Conservation (phyloP, 2,329 filamentous ascomycete species). For the Tolypocladium sp. region DNA sequence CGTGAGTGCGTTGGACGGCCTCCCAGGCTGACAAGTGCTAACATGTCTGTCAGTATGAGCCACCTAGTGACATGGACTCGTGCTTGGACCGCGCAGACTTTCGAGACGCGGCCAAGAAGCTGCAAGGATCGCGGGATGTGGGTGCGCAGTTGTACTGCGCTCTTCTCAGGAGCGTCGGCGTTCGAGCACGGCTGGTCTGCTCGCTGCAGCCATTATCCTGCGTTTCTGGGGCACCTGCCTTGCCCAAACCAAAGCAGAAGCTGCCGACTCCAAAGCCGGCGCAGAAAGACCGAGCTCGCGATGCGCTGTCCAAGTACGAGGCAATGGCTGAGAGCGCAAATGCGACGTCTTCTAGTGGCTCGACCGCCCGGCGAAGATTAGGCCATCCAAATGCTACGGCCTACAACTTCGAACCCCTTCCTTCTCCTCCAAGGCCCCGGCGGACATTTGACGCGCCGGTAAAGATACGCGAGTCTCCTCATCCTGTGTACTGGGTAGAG, state of each 20-base stretch:
- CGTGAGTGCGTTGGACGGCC: slow-evolving; percentile 26
- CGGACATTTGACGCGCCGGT: slow-evolving; percentile 24
- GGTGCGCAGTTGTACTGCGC: slow-evolving; percentile 89
- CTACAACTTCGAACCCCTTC: slow-evolving; percentile 37
- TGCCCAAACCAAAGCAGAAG: slow-evolving; percentile 29
- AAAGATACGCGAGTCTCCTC: slow-evolving; percentile 58
- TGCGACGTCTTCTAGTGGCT: slow-evolving; percentile 16
- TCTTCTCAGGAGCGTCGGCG: slow-evolving; percentile 70
- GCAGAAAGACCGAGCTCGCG: slow-evolving; percentile 20
- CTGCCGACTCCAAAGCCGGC: slow-evolving; percentile 19
- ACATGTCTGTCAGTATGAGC: slow-evolving; percentile 35
- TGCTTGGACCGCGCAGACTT: slow-evolving; percentile 68
- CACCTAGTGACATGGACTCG: slow-evolving; percentile 56
- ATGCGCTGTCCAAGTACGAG: slow-evolving; percentile 14
- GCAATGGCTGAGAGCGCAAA: slow-evolving; percentile 29
- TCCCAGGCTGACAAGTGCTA: slow-evolving; percentile 5
- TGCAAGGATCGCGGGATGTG: slow-evolving; percentile 79
- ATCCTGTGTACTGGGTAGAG: slow-evolving; percentile 92
- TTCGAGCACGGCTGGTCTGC: slow-evolving; percentile 76
- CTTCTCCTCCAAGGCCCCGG: slow-evolving; percentile 24
- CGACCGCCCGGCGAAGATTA: slow-evolving; percentile 36
- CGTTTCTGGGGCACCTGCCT: slow-evolving; percentile 38
- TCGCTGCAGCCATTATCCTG: slow-evolving; percentile 80
- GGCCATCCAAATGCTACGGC: slow-evolving; percentile 46
- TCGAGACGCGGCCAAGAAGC: slow-evolving; percentile 52